Evolutionary conservation across 179 eudicot genomes (phyloP).

Genomic region (Nepenthes alata): DNA sequence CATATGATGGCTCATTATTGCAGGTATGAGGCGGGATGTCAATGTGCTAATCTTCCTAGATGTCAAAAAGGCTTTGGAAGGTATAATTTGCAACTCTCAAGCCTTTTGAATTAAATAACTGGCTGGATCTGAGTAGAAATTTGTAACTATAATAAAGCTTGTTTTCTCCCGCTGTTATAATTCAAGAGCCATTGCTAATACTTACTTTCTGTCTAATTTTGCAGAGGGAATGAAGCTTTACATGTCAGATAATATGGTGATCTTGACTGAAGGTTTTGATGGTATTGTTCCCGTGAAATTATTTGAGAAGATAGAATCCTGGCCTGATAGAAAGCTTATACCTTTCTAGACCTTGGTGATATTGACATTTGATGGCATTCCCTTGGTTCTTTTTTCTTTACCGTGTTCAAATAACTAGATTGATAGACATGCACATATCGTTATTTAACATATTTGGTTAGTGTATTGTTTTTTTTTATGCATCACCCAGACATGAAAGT

Average conservation of each 20-base stretch:
- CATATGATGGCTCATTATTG: conserved; percentile 7
- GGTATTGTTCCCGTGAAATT: conserved; percentile 76
- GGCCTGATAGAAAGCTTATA: conserved; percentile 60
- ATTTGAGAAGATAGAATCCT: conserved; percentile 59
- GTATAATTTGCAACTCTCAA: conserved; percentile 19
- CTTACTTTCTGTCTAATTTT: neutral
- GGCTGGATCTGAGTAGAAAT: neutral
- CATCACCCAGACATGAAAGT: no score
- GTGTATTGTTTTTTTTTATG: no score
- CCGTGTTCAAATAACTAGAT: neutral
- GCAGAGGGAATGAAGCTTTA: conserved; percentile 92
- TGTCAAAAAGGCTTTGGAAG: conserved; percentile 76
- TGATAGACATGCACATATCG: neutral
- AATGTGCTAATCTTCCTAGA: conserved; percentile 63
- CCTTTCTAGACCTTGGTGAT: conserved; percentile 18
- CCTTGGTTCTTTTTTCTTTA: neutral
- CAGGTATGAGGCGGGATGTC: conserved; percentile 81
- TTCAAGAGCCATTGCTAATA: neutral
- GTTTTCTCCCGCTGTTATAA: neutral
- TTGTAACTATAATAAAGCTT: neutral
- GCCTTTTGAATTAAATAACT: neutral
- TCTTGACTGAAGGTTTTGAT: conserved; percentile 85
- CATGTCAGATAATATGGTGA: conserved; percentile 75
- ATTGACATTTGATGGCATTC: neutral
- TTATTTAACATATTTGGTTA: no score